Conservation (phyloP, 164 flowering plant genomes). For the Vitis rupestris region DNA sequence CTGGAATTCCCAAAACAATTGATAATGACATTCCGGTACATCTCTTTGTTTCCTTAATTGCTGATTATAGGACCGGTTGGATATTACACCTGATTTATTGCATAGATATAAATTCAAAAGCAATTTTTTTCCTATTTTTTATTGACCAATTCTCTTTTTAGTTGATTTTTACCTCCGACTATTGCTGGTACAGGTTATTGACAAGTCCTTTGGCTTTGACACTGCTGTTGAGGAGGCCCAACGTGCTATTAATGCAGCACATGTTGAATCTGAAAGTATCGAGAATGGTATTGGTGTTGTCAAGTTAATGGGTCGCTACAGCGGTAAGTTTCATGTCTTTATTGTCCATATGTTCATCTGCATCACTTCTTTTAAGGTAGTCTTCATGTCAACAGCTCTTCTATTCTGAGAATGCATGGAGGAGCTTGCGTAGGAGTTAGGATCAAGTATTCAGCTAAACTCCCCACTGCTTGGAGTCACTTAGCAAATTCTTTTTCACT, state of each 20-base stretch:
- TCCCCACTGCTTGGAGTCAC: too few species aligned
- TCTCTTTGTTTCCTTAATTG: background rate
- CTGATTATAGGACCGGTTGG: background rate
- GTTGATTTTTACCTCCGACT: background rate
- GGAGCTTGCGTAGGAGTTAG: too few species aligned
- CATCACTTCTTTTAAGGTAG: background rate
- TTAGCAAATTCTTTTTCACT: too few species aligned
- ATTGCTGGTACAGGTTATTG: constrained; percentile 63
- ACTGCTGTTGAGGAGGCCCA: constrained; percentile 99
- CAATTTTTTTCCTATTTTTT: too few species aligned
- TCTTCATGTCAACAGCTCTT: too few species aligned
- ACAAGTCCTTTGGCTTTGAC: constrained; percentile 93
- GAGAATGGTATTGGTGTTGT: constrained; percentile 94
- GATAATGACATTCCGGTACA: constrained; percentile 95
- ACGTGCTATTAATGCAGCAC: constrained; percentile 96
- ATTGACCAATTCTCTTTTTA: too few species aligned
- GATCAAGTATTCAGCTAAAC: too few species aligned
- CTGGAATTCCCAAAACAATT: constrained; percentile 93
- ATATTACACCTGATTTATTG: background rate
- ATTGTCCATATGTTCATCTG: background rate
- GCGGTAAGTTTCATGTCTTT: constrained; percentile 52
- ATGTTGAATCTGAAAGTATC: constrained; percentile 83
- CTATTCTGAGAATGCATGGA: too few species aligned
- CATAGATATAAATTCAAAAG: background rate
- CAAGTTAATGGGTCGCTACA: constrained; percentile 93